Percentiles rank a stretch among this genome's conserved stretches.
These are phyloP conservation scores for Opeltia flavorubescens DNA, from an alignment of 495 filamentous ascomycete species.

Conservation along the genomic window DNA sequence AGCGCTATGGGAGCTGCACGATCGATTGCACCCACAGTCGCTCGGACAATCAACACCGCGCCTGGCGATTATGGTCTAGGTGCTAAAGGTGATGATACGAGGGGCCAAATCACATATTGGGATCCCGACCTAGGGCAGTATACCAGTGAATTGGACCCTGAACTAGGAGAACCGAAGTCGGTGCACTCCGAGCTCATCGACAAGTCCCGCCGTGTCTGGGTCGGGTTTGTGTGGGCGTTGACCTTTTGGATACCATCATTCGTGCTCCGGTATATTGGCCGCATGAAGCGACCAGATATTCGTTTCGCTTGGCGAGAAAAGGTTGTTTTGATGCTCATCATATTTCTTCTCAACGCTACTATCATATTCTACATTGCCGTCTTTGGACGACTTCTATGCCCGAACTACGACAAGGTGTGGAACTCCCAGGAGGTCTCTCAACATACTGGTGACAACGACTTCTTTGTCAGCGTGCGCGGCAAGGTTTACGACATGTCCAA, in stretches of 20 bases:
- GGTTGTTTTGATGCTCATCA: constrained; percentile 64
- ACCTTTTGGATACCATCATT: constrained; percentile 96
- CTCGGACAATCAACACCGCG: constrained; percentile 40
- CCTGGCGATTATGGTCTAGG: constrained; percentile 80
- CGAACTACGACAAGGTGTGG: constrained; percentile 88
- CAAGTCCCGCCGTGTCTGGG: constrained; percentile 57
- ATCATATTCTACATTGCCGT: constrained; percentile 88
- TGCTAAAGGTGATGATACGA: constrained; percentile 65
- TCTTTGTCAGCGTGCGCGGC: constrained; percentile 78
- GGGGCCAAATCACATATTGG: constrained; percentile 54
- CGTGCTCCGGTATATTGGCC: constrained; percentile 59
- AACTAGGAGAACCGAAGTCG: constrained; percentile 59
- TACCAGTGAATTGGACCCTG: constrained; percentile 52
- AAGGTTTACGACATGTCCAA: constrained; percentile 84
- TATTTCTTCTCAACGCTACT: constrained; percentile 66
- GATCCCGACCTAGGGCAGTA: constrained; percentile 41
- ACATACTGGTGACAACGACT: constrained; percentile 61
- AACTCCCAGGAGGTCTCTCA: constrained; percentile 51
- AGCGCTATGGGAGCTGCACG: constrained; percentile 37
- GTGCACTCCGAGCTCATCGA: constrained; percentile 57
- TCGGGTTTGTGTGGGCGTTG: constrained; percentile 63
- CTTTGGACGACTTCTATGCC: constrained; percentile 75
- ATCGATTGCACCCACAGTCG: constrained; percentile 58
- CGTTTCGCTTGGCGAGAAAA: constrained; percentile 97
- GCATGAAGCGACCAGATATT: constrained; percentile 95